Conservation (phyloP, 805 yeast species). For the Starmerella sirachaensis region DNA sequence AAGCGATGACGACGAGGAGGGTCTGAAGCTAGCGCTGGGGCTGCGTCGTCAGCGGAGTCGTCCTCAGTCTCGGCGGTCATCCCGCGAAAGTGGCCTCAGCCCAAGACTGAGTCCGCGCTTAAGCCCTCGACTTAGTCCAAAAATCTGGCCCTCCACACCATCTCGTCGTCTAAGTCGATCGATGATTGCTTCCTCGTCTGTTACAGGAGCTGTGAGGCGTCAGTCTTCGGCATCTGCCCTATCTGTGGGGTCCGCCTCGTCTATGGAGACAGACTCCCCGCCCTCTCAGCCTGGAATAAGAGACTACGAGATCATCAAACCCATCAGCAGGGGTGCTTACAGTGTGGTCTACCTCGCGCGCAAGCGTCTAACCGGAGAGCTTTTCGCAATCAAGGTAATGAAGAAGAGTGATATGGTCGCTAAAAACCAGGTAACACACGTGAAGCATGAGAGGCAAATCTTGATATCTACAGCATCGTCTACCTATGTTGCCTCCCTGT, state of each 20-base stretch:
- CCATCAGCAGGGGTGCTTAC: slow-evolving; percentile 94
- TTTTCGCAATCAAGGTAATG: slow-evolving; percentile 85
- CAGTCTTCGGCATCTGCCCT: slow-evolving; percentile 11
- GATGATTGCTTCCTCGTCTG: neutral
- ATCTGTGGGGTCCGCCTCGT: slow-evolving; percentile 4
- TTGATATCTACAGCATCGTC: slow-evolving; percentile 86
- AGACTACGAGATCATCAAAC: slow-evolving; percentile 83
- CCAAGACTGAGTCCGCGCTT: slow-evolving; percentile 16
- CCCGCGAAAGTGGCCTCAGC: slow-evolving; percentile 8
- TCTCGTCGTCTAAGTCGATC: slow-evolving; percentile 12
- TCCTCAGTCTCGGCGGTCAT: slow-evolving; percentile 8
- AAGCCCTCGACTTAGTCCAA: slow-evolving; percentile 17
- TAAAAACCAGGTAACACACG: slow-evolving; percentile 90
- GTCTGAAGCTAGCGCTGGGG: slow-evolving; percentile 8
- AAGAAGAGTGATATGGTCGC: slow-evolving; percentile 93
- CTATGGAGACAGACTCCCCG: slow-evolving; percentile 4
- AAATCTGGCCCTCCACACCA: slow-evolving; percentile 14
- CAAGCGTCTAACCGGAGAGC: slow-evolving; percentile 78
- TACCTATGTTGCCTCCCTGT: slow-evolving; percentile 82
- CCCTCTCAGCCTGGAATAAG: slow-evolving; percentile 49
- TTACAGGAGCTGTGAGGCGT: slow-evolving; percentile 2
- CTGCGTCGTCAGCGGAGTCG: slow-evolving; percentile 13
- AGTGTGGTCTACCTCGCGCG: slow-evolving; percentile 87
- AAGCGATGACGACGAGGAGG: slow-evolving; percentile 16
- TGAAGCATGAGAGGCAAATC: slow-evolving; percentile 90